Evolutionary conservation across 768 basidiomycete species (phyloP), one percentile per base, ranked within the genome.

Genomic region (Mrakia frigida): DNA sequence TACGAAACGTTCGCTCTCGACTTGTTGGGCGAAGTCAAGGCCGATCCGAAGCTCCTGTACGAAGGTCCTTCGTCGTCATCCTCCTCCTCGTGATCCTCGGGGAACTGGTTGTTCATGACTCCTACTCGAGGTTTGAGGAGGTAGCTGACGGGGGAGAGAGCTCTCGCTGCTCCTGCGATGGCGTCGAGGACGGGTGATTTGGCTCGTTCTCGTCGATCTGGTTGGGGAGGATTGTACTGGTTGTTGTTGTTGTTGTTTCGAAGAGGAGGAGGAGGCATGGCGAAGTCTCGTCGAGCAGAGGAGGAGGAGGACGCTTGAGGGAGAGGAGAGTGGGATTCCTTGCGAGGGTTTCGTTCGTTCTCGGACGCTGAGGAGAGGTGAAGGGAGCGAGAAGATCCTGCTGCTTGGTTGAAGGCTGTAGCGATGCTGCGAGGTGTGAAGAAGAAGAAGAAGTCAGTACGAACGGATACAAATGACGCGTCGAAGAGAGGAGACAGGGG

Each of bases 321-420:
- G 88, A 90, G 82, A 87, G 91, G 84, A 87, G 86, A 80, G 91
- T 92, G 83, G 73, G 89, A 86, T 35, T 68, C 53, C 37, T 71
- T 43, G 4, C 0, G 71, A 41, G 78, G 59, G 35, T 69, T 69
- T 4, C 74, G 68, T n/a, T 53, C 43, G n/a, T 65, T 70, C 39
- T 43, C 67, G 43, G 63, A 59, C 6, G 60, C 65, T 25, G 73
- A 70, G 61, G 59, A 63, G 33, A 28, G 61, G 31, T 65, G 74
- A 56, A 67, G 65, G 23, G 65, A 43, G 7, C 35, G 35, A 25
- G 73, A 65, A 33, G 60, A 35, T 9, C 37, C 61, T n/a, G 73
- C 63, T 9, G 76, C 76, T 67, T 77, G 76, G 25, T 67, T 56
- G 53, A 77, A 67, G 23, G 76, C 76, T 6, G 76, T 77, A 9